Conservation (phyloP, 345 rosid genomes). For the Mallotus nudiflorus region DNA sequence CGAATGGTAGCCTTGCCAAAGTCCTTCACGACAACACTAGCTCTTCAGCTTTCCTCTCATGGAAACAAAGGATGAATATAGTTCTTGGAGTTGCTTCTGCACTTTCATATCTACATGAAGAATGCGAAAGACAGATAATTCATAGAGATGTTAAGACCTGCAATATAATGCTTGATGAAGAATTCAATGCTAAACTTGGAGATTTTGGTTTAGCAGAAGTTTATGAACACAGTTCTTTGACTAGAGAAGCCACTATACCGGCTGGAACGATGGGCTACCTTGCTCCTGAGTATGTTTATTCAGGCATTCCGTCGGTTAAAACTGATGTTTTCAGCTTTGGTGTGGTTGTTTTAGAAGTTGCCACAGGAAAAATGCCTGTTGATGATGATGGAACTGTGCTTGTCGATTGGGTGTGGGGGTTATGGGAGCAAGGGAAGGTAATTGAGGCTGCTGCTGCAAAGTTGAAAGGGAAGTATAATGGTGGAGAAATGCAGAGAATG, state of each 20-base stretch:
- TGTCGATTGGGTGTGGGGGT: constrained; percentile 71
- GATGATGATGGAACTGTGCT: constrained; percentile 49
- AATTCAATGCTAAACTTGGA: constrained; percentile 77
- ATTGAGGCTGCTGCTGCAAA: constrained; percentile 53
- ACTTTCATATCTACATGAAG: constrained; percentile 78
- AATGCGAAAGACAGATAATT: constrained; percentile 82
- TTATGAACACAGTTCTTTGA: constrained; percentile 58
- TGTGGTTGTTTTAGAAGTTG: constrained; percentile 70
- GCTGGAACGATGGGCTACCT: constrained; percentile 87
- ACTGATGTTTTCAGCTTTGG: constrained; percentile 88
- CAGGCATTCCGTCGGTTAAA: constrained; percentile 64
- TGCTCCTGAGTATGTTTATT: constrained; percentile 81
- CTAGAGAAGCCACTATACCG: constrained; percentile 71
- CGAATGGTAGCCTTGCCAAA: constrained; percentile 73
- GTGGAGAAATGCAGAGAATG: constrained; percentile 59
- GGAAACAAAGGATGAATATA: constrained; percentile 64
- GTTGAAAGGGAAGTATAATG: constrained; percentile 49
- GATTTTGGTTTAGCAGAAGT: constrained; percentile 87
- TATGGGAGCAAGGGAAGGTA: constrained; percentile 59
- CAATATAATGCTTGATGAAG: constrained; percentile 78
- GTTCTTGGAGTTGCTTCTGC: constrained; percentile 77
- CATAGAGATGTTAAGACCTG: constrained; percentile 82
- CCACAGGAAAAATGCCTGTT: constrained; percentile 66
- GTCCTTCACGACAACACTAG: constrained; percentile 47
- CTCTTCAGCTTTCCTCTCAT: constrained; percentile 41